These are phyloP conservation scores for Fragaria iinumae DNA, from an alignment of 306 rosid species.

Conservation along the genomic window DNA sequence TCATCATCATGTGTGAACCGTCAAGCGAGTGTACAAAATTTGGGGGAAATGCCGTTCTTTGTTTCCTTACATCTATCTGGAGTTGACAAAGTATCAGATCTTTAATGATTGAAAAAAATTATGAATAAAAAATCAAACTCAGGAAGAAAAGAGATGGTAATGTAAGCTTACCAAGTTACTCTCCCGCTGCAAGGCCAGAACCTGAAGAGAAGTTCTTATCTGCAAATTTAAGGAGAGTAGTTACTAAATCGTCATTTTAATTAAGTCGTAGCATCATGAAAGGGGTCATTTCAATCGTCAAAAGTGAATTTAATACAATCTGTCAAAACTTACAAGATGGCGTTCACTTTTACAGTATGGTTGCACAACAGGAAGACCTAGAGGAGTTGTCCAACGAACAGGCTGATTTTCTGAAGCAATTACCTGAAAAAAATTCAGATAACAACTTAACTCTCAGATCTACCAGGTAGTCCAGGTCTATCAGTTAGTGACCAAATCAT, in stretches of 20 bases:
- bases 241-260: constrained; percentile 19
- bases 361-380: constrained; percentile 89
- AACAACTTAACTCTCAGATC: constrained; percentile 13
- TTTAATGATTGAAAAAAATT: neutral
- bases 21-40: constrained; percentile 84
- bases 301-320: neutral
- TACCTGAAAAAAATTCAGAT: constrained; percentile 44
- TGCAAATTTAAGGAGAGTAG: constrained; percentile 37
- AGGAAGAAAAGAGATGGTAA: constrained; percentile 19
- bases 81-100: constrained; percentile 9
- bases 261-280: neutral
- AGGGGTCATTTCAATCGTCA: neutral
- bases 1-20: constrained; percentile 90
- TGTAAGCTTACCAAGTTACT: constrained; percentile 48
- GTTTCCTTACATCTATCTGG: constrained; percentile 71
- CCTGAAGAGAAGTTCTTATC: constrained; percentile 80
- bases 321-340: constrained; percentile 57
- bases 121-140: neutral
- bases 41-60: constrained; percentile 87
- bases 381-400: constrained; percentile 87
- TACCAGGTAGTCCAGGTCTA: constrained; percentile 9
- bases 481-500: constrained; percentile 14
- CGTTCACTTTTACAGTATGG: constrained; percentile 74
- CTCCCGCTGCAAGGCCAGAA: constrained; percentile 76
- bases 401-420: constrained; percentile 79